Evolutionary conservation across 2,329 filamentous ascomycete genomes (phyloP).

Genomic region (Colletotrichum shisoi): DNA sequence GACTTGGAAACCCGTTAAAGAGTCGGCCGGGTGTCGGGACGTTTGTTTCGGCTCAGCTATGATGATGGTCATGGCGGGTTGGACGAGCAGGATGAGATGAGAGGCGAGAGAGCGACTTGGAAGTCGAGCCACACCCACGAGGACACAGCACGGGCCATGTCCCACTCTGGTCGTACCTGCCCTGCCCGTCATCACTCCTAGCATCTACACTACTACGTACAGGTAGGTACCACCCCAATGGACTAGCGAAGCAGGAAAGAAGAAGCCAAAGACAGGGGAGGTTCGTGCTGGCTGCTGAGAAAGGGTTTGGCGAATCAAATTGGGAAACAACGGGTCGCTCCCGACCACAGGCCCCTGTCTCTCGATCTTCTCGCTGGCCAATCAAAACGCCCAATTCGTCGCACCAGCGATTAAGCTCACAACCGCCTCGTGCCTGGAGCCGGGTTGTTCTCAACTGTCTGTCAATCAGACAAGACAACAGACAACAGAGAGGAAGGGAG

Average conservation of each 20-base stretch:
- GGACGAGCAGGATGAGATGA: neutral
- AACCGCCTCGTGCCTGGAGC: slow-evolving; percentile 35
- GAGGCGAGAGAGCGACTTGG: no score
- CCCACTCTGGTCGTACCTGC: neutral
- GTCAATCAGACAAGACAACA: neutral
- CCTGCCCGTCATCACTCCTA: no score
- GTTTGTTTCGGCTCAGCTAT: slow-evolving; percentile 15
- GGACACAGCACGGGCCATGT: slow-evolving; percentile 3
- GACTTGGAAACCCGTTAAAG: neutral
- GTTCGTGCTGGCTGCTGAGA: slow-evolving; percentile 20
- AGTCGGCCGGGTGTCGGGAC: neutral
- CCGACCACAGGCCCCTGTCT: slow-evolving; percentile 28
- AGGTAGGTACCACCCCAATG: no score
- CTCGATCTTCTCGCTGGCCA: slow-evolving; percentile 9
- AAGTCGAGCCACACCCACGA: neutral
- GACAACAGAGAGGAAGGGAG: no score
- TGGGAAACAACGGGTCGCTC: slow-evolving; percentile 38
- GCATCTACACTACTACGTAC: no score
- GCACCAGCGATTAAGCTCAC: slow-evolving; percentile 34
- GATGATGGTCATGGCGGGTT: slow-evolving; percentile 18
- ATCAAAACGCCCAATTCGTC: slow-evolving; percentile 26
- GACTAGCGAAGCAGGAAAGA: neutral
- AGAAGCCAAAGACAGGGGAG: neutral
- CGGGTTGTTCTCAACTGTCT: neutral
- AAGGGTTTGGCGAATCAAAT: slow-evolving; percentile 12